These are phyloP conservation scores for Phytophthora constricta DNA, from an alignment of 352 stramenopile genomes.

Conservation along the genomic window DNA sequence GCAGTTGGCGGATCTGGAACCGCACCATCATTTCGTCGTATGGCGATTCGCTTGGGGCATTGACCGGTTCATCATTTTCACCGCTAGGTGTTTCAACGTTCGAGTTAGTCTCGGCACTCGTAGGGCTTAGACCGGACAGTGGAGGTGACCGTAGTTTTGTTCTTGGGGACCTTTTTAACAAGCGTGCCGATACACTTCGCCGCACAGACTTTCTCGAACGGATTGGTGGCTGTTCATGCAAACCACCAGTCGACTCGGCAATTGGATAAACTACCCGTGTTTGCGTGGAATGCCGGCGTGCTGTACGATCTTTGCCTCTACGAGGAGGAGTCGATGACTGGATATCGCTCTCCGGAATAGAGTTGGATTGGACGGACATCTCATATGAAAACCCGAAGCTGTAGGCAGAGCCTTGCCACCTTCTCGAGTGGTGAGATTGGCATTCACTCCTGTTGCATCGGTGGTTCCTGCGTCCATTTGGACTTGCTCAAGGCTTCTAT, in stretches of 20 bases:
- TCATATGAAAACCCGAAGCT: no score
- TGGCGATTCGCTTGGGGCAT: slow-evolving; percentile 16
- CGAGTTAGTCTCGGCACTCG: not conserved
- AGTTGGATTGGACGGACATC: not conserved
- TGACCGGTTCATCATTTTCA: not conserved
- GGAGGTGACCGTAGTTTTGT: not conserved
- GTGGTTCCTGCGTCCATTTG: no score
- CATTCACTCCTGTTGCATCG: no score
- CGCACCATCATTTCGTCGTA: slow-evolving; percentile 63
- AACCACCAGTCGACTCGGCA: not conserved
- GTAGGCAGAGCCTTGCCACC: not conserved
- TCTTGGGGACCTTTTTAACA: not conserved
- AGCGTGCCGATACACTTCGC: not conserved
- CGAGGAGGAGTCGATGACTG: not conserved
- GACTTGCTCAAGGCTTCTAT: no score
- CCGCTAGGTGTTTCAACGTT: not conserved
- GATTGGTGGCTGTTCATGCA: not conserved
- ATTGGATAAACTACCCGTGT: not conserved
- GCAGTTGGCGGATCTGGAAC: slow-evolving; percentile 55
- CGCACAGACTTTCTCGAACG: not conserved
- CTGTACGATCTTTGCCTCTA: not conserved
- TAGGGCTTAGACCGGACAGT: not conserved
- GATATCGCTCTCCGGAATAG: not conserved
- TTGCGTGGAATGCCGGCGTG: not conserved
- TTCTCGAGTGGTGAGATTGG: no score